Evolutionary conservation across 179 eudicot genomes (phyloP).

Genomic region (Beta corolliflora): DNA sequence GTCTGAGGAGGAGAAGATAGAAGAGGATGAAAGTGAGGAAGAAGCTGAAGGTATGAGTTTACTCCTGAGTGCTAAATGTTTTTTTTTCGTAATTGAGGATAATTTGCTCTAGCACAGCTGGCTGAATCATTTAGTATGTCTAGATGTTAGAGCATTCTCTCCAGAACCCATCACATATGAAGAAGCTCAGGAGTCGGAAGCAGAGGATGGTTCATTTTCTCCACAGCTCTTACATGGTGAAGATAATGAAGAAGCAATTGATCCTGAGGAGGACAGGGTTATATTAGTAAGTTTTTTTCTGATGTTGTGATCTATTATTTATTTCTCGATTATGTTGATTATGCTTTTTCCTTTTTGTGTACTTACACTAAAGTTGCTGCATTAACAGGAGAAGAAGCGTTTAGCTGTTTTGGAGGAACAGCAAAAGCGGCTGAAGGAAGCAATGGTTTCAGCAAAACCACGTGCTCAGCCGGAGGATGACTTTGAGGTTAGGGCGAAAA

Average conservation of each 20-base stretch:
- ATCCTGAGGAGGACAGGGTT: slow-evolving; percentile 88
- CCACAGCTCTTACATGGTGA: slow-evolving; percentile 85
- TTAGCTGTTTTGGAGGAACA: slow-evolving; percentile 70
- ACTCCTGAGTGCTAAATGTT: not conserved
- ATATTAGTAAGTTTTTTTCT: slow-evolving; percentile 54
- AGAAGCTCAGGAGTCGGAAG: slow-evolving; percentile 47
- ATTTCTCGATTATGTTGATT: not conserved
- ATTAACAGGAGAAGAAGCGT: slow-evolving; percentile 76
- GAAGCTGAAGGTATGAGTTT: slow-evolving; percentile 48
- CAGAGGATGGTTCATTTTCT: slow-evolving; percentile 86
- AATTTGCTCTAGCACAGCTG: not conserved
- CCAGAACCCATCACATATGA: slow-evolving; percentile 62
- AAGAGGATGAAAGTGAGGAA: slow-evolving; percentile 52
- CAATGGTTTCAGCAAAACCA: slow-evolving; percentile 51
- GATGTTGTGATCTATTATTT: slow-evolving; percentile 4
- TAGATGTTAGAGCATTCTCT: slow-evolving; percentile 58
- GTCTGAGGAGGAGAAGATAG: slow-evolving; percentile 40
- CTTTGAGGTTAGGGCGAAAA: slow-evolving; percentile 78
- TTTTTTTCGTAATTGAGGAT: not conserved
- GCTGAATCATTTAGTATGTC: slow-evolving; percentile 23
- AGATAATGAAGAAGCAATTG: slow-evolving; percentile 88
- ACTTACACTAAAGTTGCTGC: slow-evolving; percentile 13
- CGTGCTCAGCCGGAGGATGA: slow-evolving; percentile 71
- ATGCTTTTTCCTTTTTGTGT: not conserved
- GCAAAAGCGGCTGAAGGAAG: slow-evolving; percentile 71